Conservation (phyloP, 2,329 filamentous ascomycete genomes). For the Penicillium oxalicum region DNA sequence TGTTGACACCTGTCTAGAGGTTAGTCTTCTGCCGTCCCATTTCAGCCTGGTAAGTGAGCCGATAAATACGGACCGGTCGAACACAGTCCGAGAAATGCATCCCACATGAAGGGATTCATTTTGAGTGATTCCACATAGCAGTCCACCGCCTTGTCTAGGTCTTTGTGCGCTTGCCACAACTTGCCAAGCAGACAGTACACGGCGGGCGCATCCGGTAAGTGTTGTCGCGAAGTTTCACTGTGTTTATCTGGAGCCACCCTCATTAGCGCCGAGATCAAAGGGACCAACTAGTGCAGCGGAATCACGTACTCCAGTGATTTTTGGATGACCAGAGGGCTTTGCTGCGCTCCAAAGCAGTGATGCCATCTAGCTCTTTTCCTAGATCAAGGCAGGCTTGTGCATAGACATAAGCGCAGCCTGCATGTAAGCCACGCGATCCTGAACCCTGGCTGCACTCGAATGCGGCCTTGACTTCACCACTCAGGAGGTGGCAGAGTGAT, state of each 20-base stretch:
- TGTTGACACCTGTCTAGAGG: slow-evolving; percentile 68
- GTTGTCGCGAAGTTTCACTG: slow-evolving; percentile 65
- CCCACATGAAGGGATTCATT: slow-evolving; percentile 95
- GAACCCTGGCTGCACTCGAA: slow-evolving; percentile 72
- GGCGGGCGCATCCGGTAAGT: slow-evolving; percentile 75
- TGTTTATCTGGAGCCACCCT: slow-evolving; percentile 53
- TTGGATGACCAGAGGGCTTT: slow-evolving; percentile 68
- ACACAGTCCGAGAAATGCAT: slow-evolving; percentile 83
- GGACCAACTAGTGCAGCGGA: background rate
- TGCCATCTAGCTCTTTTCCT: slow-evolving; percentile 73
- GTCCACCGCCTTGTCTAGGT: slow-evolving; percentile 75
- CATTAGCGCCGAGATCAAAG: background rate
- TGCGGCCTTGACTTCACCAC: slow-evolving; percentile 77
- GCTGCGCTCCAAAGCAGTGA: slow-evolving; percentile 75
- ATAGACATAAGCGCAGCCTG: slow-evolving; percentile 87
- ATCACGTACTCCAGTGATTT: slow-evolving; percentile 67
- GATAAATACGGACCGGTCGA: slow-evolving; percentile 54
- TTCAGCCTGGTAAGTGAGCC: background rate
- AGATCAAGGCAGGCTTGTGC: slow-evolving; percentile 80
- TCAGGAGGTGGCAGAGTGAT: slow-evolving; percentile 74
- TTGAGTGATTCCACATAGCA: slow-evolving; percentile 86
- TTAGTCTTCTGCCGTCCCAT: slow-evolving; percentile 2
- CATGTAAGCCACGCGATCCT: slow-evolving; percentile 64
- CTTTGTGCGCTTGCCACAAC: slow-evolving; percentile 71
- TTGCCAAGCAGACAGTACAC: slow-evolving; percentile 81